Conservation (phyloP, 176 grass and related monocot genomes). For the Triticum urartu region DNA sequence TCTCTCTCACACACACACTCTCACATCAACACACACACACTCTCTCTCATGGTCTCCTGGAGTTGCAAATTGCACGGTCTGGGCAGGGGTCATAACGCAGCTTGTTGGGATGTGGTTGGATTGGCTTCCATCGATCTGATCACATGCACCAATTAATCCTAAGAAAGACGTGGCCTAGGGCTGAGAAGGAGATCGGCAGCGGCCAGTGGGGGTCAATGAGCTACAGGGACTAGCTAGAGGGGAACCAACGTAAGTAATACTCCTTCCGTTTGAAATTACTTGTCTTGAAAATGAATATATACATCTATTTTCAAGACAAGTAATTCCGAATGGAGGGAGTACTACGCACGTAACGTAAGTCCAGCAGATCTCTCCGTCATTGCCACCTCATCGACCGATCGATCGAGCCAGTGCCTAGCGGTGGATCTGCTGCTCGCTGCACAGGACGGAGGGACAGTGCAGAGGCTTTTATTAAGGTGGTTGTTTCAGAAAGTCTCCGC, state of each 20-base stretch:
- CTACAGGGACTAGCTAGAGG: conserved; percentile 5
- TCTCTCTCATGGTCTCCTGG: background rate
- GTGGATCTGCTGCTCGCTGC: background rate
- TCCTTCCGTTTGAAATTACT: no score
- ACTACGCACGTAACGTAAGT: background rate
- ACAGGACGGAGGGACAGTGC: background rate
- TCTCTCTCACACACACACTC: no score
- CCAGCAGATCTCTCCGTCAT: background rate
- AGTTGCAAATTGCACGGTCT: background rate
- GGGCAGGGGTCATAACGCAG: conserved; percentile 33
- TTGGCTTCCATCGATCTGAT: conserved; percentile 19
- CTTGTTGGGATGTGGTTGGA: conserved; percentile 49
- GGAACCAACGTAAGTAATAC: background rate
- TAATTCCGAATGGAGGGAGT: background rate
- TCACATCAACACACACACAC: background rate
- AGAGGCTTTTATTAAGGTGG: background rate
- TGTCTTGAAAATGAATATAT: no score
- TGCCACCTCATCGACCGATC: background rate
- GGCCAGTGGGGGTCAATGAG: background rate
- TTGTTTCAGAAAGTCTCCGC: background rate
- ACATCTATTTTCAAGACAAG: no score
- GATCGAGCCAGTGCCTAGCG: background rate
- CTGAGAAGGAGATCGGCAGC: background rate
- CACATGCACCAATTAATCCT: conserved; percentile 37
- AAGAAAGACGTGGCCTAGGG: background rate